Conservation (phyloP, 768 basidiomycete species). For the Lyophyllum shimeji region DNA sequence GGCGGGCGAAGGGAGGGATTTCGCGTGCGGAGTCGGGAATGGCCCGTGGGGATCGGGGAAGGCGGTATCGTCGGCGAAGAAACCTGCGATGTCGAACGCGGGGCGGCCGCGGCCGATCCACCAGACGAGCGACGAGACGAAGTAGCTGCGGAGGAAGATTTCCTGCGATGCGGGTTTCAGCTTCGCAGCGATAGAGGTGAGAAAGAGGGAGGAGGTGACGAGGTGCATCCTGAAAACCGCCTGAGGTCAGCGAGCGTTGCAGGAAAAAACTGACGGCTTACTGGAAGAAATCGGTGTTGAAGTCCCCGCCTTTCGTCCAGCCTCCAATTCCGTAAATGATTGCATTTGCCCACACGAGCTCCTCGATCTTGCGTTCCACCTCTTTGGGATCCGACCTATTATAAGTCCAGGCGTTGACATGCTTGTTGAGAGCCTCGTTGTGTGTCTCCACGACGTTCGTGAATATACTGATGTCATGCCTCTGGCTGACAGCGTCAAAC, state of each 20-base stretch:
- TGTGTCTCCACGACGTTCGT: slow-evolving; percentile 34
- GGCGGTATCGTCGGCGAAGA: slow-evolving; percentile 37
- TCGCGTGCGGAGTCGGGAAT: slow-evolving; percentile 21
- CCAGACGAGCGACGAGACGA: slow-evolving; percentile 44
- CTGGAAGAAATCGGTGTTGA: slow-evolving; percentile 61
- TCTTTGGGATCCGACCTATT: slow-evolving; percentile 32
- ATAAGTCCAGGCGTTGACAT: slow-evolving; percentile 44
- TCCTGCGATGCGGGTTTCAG: slow-evolving; percentile 37
- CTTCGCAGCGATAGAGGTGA: slow-evolving; percentile 37
- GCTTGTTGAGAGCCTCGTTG: slow-evolving; percentile 38
- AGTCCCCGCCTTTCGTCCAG: slow-evolving; percentile 38
- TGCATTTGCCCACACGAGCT: slow-evolving; percentile 54
- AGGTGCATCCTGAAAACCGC: slow-evolving; percentile 45
- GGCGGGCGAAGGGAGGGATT: slow-evolving; percentile 21
- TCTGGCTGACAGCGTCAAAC: slow-evolving; percentile 22
- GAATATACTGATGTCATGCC: slow-evolving; percentile 24
- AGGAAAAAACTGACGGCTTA: slow-evolving; percentile 30
- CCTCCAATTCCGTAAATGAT: slow-evolving; percentile 58
- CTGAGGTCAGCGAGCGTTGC: neutral
- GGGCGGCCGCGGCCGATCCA: slow-evolving; percentile 58
- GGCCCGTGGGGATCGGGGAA: slow-evolving; percentile 18
- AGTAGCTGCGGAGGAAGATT: slow-evolving; percentile 50
- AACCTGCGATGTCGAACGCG: slow-evolving; percentile 42
- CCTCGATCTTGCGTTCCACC: slow-evolving; percentile 58
- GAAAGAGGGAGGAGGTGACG: slow-evolving; percentile 59